phyloP scores from a whole-genome alignment of 805 yeast genomes.

The Barnettozyma californica region DNA sequence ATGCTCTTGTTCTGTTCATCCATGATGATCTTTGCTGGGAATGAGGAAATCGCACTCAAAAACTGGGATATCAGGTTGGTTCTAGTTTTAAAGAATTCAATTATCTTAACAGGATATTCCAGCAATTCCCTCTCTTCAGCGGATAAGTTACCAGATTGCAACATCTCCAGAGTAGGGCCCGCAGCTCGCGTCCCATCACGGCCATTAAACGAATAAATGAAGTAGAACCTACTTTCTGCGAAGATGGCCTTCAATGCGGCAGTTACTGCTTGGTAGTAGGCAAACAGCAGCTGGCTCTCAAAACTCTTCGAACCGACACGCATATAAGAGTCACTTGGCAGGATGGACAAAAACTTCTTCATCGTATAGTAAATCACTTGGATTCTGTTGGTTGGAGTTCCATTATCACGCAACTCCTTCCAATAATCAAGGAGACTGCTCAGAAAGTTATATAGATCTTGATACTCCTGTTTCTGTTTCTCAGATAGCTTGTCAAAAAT shows the following conservation, averaged over 20 bases:
- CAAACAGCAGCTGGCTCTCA: constrained; percentile 23
- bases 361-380: constrained; percentile 23
- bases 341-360: constrained; percentile 20
- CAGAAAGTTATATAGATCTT: constrained; percentile 15
- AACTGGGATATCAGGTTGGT: constrained; percentile 16
- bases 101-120: constrained; percentile 26
- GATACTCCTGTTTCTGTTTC: constrained; percentile 12
- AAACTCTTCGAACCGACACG: constrained; percentile 4
- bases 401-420: constrained; percentile 7
- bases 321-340: constrained; percentile 17
- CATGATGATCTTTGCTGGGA: constrained; percentile 25
- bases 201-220: constrained; percentile 31
- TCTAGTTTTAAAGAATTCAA: constrained; percentile 28
- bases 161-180: constrained; percentile 10
- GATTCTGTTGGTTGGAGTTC: constrained; percentile 15
- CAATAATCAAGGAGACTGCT: constrained; percentile 13
- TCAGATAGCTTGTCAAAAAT: constrained; percentile 14
- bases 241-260: constrained; percentile 30
- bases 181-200: constrained; percentile 29
- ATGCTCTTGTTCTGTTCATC: constrained; percentile 24
- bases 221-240: constrained; percentile 32
- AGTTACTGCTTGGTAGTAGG: constrained; percentile 31
- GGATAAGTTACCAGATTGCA: constrained; percentile 6
- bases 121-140: constrained; percentile 14
- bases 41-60: constrained; percentile 19